Evolutionary conservation across 495 filamentous ascomycete species (phyloP).

Genomic region (Neurospora hispaniola): DNA sequence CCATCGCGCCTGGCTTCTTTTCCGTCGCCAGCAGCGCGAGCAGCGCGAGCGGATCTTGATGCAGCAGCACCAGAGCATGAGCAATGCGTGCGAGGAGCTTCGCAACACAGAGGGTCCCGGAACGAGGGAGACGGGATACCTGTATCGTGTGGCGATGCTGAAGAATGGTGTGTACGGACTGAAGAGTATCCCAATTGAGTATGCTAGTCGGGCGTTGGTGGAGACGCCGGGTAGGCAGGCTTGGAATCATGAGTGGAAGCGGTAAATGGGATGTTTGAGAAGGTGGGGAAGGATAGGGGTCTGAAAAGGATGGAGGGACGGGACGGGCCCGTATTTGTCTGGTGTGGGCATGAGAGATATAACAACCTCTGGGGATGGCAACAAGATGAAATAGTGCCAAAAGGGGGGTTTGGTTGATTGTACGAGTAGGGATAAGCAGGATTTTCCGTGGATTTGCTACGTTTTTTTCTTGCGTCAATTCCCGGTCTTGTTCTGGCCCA

Average conservation of each 20-base stretch:
- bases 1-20: slow-evolving; percentile 83
- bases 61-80: slow-evolving; percentile 68
- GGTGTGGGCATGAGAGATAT: neutral
- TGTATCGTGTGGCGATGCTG: slow-evolving; percentile 76
- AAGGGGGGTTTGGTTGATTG: neutral
- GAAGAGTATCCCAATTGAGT: slow-evolving; percentile 70
- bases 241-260: slow-evolving; percentile 69
- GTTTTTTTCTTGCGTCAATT: neutral
- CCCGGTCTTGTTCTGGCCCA: neutral
- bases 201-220: slow-evolving; percentile 63
- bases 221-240: slow-evolving; percentile 61
- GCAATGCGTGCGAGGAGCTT: slow-evolving; percentile 69
- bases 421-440: neutral
- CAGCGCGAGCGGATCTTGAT: slow-evolving; percentile 52
- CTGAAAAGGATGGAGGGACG: neutral
- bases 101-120: slow-evolving; percentile 52
- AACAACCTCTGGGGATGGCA: neutral
- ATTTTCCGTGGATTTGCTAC: neutral
- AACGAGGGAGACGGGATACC: slow-evolving; percentile 53
- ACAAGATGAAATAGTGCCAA: neutral
- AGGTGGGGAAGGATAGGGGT: neutral
- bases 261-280: slow-evolving; percentile 4
- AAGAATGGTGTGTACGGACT: slow-evolving; percentile 66
- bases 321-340: neutral
- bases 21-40: slow-evolving; percentile 51